These are phyloP conservation scores for Exophiala calicioides DNA, from an alignment of 2,329 filamentous ascomycete genomes.

Conservation along the genomic window DNA sequence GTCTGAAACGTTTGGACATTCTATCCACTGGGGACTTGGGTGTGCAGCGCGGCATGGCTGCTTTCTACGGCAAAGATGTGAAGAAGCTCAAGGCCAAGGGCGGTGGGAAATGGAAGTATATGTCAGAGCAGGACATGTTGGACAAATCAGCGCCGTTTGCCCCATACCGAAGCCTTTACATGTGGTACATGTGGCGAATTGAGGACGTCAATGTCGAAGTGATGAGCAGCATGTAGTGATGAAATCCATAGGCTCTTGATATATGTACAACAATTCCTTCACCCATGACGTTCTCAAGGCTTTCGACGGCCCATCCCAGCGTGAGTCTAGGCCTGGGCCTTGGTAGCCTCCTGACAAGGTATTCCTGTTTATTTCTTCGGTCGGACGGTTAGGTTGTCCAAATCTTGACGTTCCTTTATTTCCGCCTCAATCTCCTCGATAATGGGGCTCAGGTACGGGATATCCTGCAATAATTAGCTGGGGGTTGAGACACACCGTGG, in stretches of 20 bases:
- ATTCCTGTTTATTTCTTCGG: conserved; percentile 13
- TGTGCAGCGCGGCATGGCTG: conserved; percentile 90
- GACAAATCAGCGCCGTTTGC: conserved; percentile 76
- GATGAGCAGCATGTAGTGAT: conserved; percentile 17
- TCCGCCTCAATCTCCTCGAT: conserved; percentile 70
- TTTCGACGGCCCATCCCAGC: too few species aligned
- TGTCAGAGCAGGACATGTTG: conserved; percentile 89
- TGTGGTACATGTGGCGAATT: conserved; percentile 98
- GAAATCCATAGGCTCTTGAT: conserved; percentile 3
- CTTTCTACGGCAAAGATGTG: conserved; percentile 79
- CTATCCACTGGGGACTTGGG: conserved; percentile 91
- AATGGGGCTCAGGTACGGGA: conserved; percentile 65
- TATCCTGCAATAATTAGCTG: conserved; percentile 54
- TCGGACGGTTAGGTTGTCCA: conserved; percentile 64
- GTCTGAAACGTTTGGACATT: conserved; percentile 90
- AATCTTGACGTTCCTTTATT: conserved; percentile 65
- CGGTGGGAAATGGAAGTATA: conserved; percentile 96
- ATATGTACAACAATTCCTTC: conserved; percentile 5
- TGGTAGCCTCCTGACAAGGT: too few species aligned
- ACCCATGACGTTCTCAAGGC: background rate
- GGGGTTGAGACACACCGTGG: background rate
- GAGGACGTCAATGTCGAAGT: conserved; percentile 66
- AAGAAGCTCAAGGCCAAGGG: conserved; percentile 76
- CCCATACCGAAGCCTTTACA: conserved; percentile 88
- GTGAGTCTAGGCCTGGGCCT: too few species aligned